phyloP scores from a whole-genome alignment of 2,329 filamentous ascomycete species.

The Ophiostoma pallidulum region DNA sequence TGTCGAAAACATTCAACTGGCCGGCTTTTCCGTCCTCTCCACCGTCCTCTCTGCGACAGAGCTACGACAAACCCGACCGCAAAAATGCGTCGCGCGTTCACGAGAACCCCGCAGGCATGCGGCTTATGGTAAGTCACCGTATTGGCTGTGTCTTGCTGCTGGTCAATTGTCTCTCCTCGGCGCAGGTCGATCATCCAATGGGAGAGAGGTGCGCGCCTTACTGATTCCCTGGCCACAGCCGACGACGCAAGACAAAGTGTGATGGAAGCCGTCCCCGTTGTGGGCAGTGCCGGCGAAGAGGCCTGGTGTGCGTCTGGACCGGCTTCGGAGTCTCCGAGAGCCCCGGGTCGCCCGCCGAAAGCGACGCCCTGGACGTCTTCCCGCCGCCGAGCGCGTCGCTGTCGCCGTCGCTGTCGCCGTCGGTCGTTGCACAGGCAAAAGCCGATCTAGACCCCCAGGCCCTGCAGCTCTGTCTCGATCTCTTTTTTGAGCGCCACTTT shows the following conservation, averaged over 20 bases:
- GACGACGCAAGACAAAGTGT: slow-evolving; percentile 14
- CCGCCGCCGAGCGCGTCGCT: no score
- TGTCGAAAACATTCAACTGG: no score
- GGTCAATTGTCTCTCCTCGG: not conserved
- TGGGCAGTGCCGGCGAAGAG: not conserved
- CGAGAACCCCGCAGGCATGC: slow-evolving; percentile 12
- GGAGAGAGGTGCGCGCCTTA: no score
- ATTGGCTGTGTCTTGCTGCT: not conserved
- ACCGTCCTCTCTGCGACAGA: no score
- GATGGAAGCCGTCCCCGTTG: slow-evolving; percentile 9
- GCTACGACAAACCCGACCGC: not conserved
- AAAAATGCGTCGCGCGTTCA: slow-evolving; percentile 9
- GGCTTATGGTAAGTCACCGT: slow-evolving; percentile 3
- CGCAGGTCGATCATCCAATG: not conserved
- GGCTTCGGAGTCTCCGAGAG: not conserved
- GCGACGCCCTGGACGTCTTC: not conserved
- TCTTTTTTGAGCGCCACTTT: slow-evolving; percentile 19
- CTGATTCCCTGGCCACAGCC: slow-evolving; percentile 1
- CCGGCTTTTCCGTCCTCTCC: no score
- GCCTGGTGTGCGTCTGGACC: slow-evolving; percentile 7
- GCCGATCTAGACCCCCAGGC: not conserved
- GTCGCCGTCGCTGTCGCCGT: no score
- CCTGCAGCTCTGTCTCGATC: slow-evolving; percentile 7
- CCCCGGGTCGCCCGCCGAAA: not conserved
- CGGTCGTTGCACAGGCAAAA: not conserved